Base-by-base conservation (phyloP, 352 stramenopile species). In the Globisporangium abappressorium region DNA sequence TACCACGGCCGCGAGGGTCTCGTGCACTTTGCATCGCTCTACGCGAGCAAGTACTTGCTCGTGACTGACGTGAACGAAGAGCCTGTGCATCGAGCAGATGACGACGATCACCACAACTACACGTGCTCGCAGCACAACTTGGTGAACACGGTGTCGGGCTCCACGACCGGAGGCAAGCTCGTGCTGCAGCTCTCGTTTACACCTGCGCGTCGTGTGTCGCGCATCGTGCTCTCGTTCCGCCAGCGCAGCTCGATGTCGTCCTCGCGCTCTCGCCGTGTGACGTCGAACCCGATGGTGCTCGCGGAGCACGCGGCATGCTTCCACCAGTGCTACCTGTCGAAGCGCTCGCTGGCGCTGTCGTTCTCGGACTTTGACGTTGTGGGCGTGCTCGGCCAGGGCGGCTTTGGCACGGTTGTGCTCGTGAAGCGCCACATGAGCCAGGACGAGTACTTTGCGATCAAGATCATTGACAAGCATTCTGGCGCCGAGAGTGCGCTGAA, bases 281-380 rank as follows among this genome's bases (percentile, higher is more conserved):
- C 78, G 64, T 82, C 82, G 5, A 92, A 92, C 68, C 84, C 86
- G 5, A 91, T 92, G 81, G 69, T 75, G n/a, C 76, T 94, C 62
- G 85, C 86, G 12, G 84, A 91, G 60, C 86, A 95, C 65, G 68
- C 88, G 0, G 71, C 81, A 47, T 93, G 86, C 59, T 94, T 95
- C 70, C 82, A 95, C 72, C 83, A 93, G 74, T 91, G 86, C 64
- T 92, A 77, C 62, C 72, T 94, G 6, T 87, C 88, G 8, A 95
- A 95, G 75, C 84, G 88, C 6, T 93, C 86, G 53, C 72, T 95
- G 26, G 81, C 87, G 60, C 70, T 96, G 41, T 93, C 87, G 55
- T 94, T 94, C 70, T 90, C 82, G 26, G 83, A 94, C 73, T 94
- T 94, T 69, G 82, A 94, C 64, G 85, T 93, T n/a, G 82, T 92